Conservation (phyloP, 257 asterid species). For the Fraxinus americana region DNA sequence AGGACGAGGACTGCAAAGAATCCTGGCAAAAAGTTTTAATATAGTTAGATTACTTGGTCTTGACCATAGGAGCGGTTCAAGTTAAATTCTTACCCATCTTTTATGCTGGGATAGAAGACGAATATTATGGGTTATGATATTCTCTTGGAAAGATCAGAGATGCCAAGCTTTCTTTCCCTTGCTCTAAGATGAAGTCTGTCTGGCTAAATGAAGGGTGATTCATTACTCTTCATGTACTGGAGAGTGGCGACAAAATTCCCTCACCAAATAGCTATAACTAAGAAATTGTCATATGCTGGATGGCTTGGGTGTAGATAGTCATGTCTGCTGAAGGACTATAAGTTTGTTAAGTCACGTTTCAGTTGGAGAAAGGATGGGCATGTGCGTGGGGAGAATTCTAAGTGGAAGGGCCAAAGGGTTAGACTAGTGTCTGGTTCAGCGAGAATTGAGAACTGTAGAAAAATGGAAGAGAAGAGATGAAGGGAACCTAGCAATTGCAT, state of each 20-base stretch:
- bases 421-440: not conserved
- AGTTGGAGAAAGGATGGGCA: not conserved
- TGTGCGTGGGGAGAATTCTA: not conserved
- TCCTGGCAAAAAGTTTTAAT: not conserved
- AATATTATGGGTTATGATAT: not conserved
- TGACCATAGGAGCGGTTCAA: not conserved
- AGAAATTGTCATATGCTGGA: not conserved
- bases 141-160: not conserved
- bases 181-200: not conserved
- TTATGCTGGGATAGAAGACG: not conserved
- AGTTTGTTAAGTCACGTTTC: not conserved
- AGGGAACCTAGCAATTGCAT: not conserved
- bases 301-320: not conserved
- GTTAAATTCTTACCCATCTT: not conserved
- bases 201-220: not conserved
- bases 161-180: not conserved
- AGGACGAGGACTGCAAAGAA: not conserved
- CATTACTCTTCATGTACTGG: not conserved
- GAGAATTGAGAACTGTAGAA: not conserved
- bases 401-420: not conserved
- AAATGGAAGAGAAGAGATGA: not conserved
- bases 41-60: not conserved
- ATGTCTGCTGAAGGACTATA: not conserved
- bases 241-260: not conserved
- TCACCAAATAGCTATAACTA: not conserved